phyloP scores from a whole-genome alignment of 129 eudicot species.

The Tagetes patula region DNA sequence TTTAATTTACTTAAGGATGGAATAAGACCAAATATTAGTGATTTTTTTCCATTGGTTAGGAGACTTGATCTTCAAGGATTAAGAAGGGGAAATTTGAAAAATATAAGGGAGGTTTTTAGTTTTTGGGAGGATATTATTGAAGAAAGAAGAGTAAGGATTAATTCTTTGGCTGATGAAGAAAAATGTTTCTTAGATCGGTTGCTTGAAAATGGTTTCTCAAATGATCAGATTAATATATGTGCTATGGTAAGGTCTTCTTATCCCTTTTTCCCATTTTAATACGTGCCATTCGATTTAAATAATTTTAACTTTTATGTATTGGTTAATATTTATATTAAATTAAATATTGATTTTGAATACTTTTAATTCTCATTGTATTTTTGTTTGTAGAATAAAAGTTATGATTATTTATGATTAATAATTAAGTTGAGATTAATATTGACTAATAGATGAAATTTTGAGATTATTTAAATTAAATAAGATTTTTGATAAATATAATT shows the following conservation, averaged over 20 bases:
- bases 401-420: no score
- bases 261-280: no score
- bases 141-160: neutral
- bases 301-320: no score
- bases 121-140: slow-evolving; percentile 12
- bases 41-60: slow-evolving; percentile 15
- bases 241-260: neutral
- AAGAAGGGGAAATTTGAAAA: slow-evolving; percentile 1
- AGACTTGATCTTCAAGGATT: slow-evolving; percentile 24
- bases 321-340: no score
- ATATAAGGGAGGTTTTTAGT: slow-evolving; percentile 12
- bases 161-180: neutral
- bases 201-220: slow-evolving; percentile 5
- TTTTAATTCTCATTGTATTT: no score
- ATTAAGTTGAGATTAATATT: no score
- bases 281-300: no score
- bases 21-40: slow-evolving; percentile 19
- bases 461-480: no score
- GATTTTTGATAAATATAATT: no score
- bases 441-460: no score
- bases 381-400: no score
- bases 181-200: neutral
- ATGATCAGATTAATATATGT: neutral
- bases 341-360: no score
- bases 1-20: neutral